These are phyloP conservation scores for Capillidium heterosporum DNA, from an alignment of 371 early-diverging fungal genomes.

Conservation along the genomic window DNA sequence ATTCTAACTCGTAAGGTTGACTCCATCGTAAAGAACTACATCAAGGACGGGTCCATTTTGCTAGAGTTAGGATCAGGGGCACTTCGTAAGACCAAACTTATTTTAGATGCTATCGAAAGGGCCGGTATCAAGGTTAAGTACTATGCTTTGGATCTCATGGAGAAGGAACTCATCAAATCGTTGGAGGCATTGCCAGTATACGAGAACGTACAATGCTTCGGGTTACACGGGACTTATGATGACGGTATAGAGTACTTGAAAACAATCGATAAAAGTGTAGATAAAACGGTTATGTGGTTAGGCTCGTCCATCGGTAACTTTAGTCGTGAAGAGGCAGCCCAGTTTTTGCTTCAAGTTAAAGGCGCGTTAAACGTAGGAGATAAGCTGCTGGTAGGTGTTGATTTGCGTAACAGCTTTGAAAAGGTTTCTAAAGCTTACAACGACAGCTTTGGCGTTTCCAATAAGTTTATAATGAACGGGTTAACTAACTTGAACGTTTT, in stretches of 20 bases:
- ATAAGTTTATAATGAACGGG: constrained; percentile 71
- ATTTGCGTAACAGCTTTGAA: constrained; percentile 46
- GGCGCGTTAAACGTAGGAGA: constrained; percentile 43
- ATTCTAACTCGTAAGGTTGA: constrained; percentile 40
- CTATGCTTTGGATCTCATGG: constrained; percentile 84
- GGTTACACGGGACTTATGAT: constrained; percentile 80
- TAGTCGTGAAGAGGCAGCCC: constrained; percentile 29
- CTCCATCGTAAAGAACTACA: constrained; percentile 31
- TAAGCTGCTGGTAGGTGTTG: constrained; percentile 62
- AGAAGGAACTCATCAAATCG: constrained; percentile 47
- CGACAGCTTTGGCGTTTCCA: constrained; percentile 54
- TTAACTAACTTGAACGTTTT: constrained; percentile 55
- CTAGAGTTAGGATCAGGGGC: constrained; percentile 79
- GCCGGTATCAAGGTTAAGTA: constrained; percentile 44
- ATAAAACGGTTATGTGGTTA: constrained; percentile 65
- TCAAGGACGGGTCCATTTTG: constrained; percentile 42
- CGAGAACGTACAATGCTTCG: constrained; percentile 42
- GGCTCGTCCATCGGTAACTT: constrained; percentile 80
- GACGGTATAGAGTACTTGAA: constrained; percentile 45
- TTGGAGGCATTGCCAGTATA: constrained; percentile 22
- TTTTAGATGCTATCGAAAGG: constrained; percentile 51
- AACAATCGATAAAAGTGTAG: constrained; percentile 22
- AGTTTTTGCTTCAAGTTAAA: constrained; percentile 17
- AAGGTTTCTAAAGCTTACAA: constrained; percentile 67
- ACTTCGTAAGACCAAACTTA: constrained; percentile 66